Evolutionary conservation across 768 basidiomycete species (phyloP).

Genomic region (Mrakia hoshinonis): DNA sequence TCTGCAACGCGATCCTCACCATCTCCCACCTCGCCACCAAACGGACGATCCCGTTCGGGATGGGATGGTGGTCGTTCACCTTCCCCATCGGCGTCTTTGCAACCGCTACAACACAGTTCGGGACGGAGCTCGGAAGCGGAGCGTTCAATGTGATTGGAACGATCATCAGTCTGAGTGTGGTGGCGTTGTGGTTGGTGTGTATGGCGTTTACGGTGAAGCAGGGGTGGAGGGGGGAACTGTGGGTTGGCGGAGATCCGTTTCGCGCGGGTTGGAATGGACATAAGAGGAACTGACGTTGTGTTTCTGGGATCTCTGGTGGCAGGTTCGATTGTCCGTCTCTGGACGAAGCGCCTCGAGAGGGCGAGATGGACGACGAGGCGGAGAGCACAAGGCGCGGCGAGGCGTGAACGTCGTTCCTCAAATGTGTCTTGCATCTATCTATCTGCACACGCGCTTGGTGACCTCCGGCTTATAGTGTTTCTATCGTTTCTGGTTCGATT

Average conservation of each 20-base stretch:
- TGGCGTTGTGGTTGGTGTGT: conserved; percentile 34
- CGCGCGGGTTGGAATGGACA: no score
- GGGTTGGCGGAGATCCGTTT: conserved; percentile 18
- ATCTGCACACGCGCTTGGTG: no score
- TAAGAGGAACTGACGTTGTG: no score
- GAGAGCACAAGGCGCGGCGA: not conserved
- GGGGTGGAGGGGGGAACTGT: conserved; percentile 34
- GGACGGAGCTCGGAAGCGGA: conserved; percentile 35
- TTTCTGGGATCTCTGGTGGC: no score
- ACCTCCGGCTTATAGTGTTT: no score
- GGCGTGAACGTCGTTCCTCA: no score
- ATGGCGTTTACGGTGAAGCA: conserved; percentile 32
- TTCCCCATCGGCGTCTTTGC: conserved; percentile 39
- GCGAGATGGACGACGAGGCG: not conserved
- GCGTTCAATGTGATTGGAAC: conserved; percentile 38
- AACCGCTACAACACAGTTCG: conserved; percentile 35
- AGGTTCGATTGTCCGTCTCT: no score
- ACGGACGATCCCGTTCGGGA: conserved; percentile 31
- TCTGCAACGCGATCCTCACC: conserved; percentile 34
- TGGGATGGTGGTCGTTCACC: conserved; percentile 35
- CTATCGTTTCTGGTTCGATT: no score
- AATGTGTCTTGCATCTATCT: no score
- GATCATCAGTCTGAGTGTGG: conserved; percentile 33
- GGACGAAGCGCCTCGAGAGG: no score
- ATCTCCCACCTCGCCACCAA: conserved; percentile 21